Percentiles rank a stretch among this genome's conserved stretches.
Evolutionary conservation across 1,139 yeast species (phyloP).

Genomic region (Neolecta irregularis): DNA sequence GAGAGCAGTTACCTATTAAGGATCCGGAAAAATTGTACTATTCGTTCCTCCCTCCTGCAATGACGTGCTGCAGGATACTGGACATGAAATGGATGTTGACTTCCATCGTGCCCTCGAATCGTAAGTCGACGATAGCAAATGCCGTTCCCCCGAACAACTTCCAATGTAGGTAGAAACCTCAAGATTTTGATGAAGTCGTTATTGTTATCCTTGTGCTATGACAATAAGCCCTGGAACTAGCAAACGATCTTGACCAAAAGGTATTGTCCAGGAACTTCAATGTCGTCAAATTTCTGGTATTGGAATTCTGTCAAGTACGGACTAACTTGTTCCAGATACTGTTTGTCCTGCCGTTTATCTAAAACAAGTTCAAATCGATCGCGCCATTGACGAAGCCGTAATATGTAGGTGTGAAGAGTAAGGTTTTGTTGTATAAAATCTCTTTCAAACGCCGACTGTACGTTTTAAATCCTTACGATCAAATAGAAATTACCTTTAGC

Average conservation of each 20-base stretch:
- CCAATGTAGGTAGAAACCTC: conserved; percentile 77
- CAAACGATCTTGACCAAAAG: conserved; percentile 33
- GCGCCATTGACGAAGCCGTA: conserved; percentile 79
- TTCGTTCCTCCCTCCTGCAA: conserved; percentile 89
- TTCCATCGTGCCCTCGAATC: conserved; percentile 88
- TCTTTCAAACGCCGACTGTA: conserved; percentile 62
- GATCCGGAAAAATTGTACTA: conserved; percentile 78
- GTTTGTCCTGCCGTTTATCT: conserved; percentile 57
- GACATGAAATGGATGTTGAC: conserved; percentile 80
- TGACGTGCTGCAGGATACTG: conserved; percentile 98
- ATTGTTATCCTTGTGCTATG: conserved; percentile 53
- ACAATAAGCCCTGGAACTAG: neutral
- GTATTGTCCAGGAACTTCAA: conserved; percentile 95
- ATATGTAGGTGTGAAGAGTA: conserved; percentile 71
- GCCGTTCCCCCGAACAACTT: conserved; percentile 76
- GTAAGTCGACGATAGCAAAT: conserved; percentile 84
- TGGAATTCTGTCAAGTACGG: conserved; percentile 95
- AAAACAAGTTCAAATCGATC: conserved; percentile 81
- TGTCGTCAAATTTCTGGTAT: conserved; percentile 93
- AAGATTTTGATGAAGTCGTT: conserved; percentile 83
- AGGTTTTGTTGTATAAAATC: conserved; percentile 85
- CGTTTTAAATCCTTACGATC: neutral
- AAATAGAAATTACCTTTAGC: conserved; percentile 31
- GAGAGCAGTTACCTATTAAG: conserved; percentile 33
- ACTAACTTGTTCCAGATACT: conserved; percentile 74